Evolutionary conservation across 2,329 filamentous ascomycete species (phyloP).

Genomic region (Trichophyton equinum): DNA sequence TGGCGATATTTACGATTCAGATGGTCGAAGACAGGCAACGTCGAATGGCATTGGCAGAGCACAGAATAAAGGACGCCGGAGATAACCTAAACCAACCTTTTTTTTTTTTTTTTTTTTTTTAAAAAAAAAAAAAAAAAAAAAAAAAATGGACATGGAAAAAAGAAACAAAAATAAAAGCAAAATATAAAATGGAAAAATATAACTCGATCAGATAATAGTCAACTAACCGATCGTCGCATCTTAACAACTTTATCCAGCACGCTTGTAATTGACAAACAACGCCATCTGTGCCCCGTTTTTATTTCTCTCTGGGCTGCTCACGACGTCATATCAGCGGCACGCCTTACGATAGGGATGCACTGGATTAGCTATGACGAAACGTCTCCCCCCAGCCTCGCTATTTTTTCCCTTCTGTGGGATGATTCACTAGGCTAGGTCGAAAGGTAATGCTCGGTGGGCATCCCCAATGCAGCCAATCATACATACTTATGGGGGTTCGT

Average conservation of each 20-base stretch:
- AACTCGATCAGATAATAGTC: not conserved
- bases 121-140: not conserved
- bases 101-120: not conserved
- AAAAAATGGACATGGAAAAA: no score
- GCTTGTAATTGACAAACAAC: not conserved
- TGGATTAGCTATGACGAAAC: not conserved
- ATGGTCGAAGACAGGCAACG: not conserved
- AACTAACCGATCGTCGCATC: no score
- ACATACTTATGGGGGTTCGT: not conserved
- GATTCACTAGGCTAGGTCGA: not conserved
- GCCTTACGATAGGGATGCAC: not conserved
- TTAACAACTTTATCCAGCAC: not conserved
- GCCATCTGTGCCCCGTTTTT: not conserved
- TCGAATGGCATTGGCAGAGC: constrained; percentile 11
- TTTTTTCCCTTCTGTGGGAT: not conserved
- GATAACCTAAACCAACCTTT: constrained; percentile 12
- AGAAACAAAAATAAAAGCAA: no score
- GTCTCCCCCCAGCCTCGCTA: not conserved
- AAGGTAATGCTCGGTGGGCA: not conserved
- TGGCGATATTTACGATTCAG: constrained; percentile 5
- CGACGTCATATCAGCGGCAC: not conserved
- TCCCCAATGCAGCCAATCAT: not conserved
- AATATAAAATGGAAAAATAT: no score
- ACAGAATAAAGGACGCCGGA: constrained; percentile 22
- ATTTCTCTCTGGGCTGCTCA: not conserved